These are phyloP conservation scores for Candida morakotiae DNA, from an alignment of 805 yeast genomes.

Conservation along the genomic window DNA sequence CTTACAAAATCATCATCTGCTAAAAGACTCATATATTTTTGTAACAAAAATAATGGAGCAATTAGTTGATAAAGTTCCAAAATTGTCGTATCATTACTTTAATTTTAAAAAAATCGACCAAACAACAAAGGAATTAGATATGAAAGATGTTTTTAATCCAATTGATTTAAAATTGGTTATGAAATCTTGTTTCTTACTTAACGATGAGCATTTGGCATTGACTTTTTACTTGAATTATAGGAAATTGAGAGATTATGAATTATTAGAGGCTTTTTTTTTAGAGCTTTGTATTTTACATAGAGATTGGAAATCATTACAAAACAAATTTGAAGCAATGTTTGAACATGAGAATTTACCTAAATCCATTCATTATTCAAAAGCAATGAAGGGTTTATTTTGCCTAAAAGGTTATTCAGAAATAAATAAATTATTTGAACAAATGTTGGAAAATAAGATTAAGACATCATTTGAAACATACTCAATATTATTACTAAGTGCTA, in stretches of 20 bases:
- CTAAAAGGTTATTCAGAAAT: slow-evolving; percentile 47
- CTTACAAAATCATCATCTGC: background rate
- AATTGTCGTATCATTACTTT: slow-evolving; percentile 5
- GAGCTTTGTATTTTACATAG: slow-evolving; percentile 40
- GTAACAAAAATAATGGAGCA: slow-evolving; percentile 6
- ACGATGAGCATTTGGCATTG: slow-evolving; percentile 6
- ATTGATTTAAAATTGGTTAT: slow-evolving; percentile 28
- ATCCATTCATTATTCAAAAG: slow-evolving; percentile 52
- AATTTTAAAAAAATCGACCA: slow-evolving; percentile 1
- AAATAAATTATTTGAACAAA: slow-evolving; percentile 45
- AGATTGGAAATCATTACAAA: slow-evolving; percentile 54
- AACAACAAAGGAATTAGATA: background rate
- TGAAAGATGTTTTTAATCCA: slow-evolving; percentile 5
- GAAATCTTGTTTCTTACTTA: slow-evolving; percentile 23
- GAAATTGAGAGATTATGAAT: slow-evolving; percentile 1
- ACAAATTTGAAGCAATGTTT: slow-evolving; percentile 53
- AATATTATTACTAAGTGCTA: slow-evolving; percentile 16
- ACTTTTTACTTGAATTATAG: background rate
- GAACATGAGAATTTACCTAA: slow-evolving; percentile 53
- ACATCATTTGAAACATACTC: slow-evolving; percentile 21
- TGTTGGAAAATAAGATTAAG: slow-evolving; percentile 38
- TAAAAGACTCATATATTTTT: background rate
- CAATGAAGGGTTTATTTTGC: slow-evolving; percentile 55
- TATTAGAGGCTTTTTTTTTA: slow-evolving; percentile 47
- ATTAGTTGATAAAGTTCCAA: slow-evolving; percentile 1